Percentiles rank a stretch among this genome's conserved stretches.
phyloP scores from a whole-genome alignment of 441 rosid species.

The Bocquillonia castaneifolia region DNA sequence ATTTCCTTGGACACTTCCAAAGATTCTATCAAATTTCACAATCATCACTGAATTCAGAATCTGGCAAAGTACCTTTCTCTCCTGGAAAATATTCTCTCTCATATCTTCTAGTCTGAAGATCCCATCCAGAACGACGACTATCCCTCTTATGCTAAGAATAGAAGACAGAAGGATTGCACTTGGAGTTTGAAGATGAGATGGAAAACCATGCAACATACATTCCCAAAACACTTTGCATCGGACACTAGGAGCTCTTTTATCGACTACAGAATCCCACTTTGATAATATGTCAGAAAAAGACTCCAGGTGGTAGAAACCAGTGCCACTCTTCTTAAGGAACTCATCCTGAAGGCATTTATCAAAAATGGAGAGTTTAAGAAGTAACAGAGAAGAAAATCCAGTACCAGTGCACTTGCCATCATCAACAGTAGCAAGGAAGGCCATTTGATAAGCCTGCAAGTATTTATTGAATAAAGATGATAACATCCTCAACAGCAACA shows the following conservation, averaged over 20 bases:
- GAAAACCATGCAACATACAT: slow-evolving; percentile 91
- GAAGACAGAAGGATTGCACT: slow-evolving; percentile 81
- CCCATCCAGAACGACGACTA: slow-evolving; percentile 56
- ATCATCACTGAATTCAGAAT: slow-evolving; percentile 66
- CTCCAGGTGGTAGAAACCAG: slow-evolving; percentile 50
- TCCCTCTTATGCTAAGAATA: slow-evolving; percentile 60
- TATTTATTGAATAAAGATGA: slow-evolving; percentile 63
- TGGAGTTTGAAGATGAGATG: slow-evolving; percentile 54
- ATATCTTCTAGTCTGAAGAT: slow-evolving; percentile 50
- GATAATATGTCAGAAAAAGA: slow-evolving; percentile 49
- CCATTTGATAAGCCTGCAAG: slow-evolving; percentile 57
- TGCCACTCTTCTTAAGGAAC: slow-evolving; percentile 61
- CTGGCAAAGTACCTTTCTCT: slow-evolving; percentile 46
- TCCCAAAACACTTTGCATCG: slow-evolving; percentile 74
- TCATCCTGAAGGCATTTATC: slow-evolving; percentile 71
- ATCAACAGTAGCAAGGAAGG: slow-evolving; percentile 68
- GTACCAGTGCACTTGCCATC: slow-evolving; percentile 37
- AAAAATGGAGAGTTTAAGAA: slow-evolving; percentile 73
- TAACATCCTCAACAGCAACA: slow-evolving; percentile 52
- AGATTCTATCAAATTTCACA: slow-evolving; percentile 75
- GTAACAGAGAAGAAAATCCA: slow-evolving; percentile 58
- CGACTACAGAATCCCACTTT: slow-evolving; percentile 57
- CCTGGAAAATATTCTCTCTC: slow-evolving; percentile 39
- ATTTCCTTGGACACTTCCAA: slow-evolving; percentile 58
- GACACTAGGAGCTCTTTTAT: slow-evolving; percentile 62